Conservation (phyloP, 2,329 filamentous ascomycete genomes). For the Nothomitra cinnamomea region DNA sequence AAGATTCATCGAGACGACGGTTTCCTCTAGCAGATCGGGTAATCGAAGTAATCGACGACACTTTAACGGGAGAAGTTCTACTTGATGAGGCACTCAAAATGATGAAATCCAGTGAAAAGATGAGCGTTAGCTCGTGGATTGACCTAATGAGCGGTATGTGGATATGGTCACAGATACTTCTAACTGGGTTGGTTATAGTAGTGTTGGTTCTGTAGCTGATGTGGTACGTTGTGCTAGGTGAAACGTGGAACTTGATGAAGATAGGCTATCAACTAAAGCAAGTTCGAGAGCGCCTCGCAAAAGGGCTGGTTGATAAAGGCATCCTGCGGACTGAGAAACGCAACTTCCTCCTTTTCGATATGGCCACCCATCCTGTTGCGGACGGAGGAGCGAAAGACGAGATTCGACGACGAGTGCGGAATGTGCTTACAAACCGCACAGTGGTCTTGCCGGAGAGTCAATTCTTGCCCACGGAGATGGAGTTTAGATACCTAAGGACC, state of each 20-base stretch:
- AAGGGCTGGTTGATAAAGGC: conserved; percentile 95
- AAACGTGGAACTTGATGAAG: conserved; percentile 99
- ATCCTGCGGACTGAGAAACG: conserved; percentile 97
- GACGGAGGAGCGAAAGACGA: conserved; percentile 96
- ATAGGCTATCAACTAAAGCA: conserved; percentile 99
- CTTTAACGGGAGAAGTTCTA: conserved; percentile 87
- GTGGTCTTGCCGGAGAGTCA: conserved; percentile 74
- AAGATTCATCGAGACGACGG: conserved; percentile 76
- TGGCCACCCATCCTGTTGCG: conserved; percentile 95
- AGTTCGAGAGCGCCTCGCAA: conserved; percentile 90
- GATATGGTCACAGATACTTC: conserved; percentile 1
- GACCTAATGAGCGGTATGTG: conserved; percentile 88
- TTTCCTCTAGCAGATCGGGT: conserved; percentile 85
- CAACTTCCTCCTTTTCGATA: conserved; percentile 98
- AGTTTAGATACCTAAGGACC: conserved; percentile 84
- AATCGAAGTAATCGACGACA: conserved; percentile 95
- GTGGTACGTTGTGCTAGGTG: conserved; percentile 41
- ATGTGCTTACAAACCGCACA: conserved; percentile 81
- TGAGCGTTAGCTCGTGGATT: conserved; percentile 99
- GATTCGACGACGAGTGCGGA: conserved; percentile 81
- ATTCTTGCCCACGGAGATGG: conserved; percentile 84
- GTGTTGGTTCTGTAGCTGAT: not conserved
- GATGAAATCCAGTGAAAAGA: conserved; percentile 99
- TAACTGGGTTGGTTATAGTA: conserved; percentile 9
- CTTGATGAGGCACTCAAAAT: conserved; percentile 97